These are phyloP conservation scores for Cylindrodendrum hubeiense DNA, from an alignment of 2,329 filamentous ascomycete genomes.

Conservation along the genomic window DNA sequence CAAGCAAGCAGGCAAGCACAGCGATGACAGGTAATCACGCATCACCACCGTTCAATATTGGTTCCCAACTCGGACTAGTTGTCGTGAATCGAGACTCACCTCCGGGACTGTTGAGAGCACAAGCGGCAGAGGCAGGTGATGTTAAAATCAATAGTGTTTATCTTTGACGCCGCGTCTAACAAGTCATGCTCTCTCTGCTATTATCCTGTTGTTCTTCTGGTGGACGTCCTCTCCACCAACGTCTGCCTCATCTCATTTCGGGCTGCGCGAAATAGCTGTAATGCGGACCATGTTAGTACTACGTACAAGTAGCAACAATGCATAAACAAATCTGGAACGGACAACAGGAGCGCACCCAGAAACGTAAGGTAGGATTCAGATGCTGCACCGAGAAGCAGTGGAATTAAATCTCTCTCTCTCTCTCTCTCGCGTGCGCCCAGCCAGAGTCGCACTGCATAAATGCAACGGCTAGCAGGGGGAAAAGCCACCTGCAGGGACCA, in stretches of 20 bases:
- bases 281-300: not conserved
- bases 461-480: not conserved
- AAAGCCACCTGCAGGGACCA: not conserved
- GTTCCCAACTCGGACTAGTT: not conserved
- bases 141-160: not conserved
- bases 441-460: not conserved
- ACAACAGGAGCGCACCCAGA: not conserved
- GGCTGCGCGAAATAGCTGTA: not conserved
- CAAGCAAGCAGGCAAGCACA: no score
- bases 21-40: not conserved
- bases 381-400: not conserved
- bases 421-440: no score
- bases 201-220: not conserved
- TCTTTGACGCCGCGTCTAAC: not conserved
- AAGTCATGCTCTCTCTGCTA: not conserved
- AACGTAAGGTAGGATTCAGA: not conserved
- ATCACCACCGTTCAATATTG: not conserved
- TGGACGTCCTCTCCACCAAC: not conserved
- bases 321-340: not conserved
- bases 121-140: not conserved
- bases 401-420: not conserved
- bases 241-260: not conserved
- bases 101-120: no score
- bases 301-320: no score
- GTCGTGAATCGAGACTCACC: no score